These are phyloP conservation scores for Suhomyces choctaworum DNA, from an alignment of 1,139 yeast species.

Conservation along the genomic window DNA sequence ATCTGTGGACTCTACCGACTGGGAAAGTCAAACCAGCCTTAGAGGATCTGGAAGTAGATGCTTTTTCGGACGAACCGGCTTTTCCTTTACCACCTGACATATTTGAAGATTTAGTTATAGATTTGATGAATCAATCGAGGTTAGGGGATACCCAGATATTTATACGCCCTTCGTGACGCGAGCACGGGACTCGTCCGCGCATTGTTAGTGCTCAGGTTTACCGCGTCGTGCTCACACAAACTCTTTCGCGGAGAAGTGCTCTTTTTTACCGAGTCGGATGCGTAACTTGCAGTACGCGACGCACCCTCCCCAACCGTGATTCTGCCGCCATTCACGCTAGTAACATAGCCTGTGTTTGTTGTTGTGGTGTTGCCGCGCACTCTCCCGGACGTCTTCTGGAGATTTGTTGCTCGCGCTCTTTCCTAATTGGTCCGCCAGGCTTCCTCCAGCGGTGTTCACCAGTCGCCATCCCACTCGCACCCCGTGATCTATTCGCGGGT, in stretches of 20 bases:
- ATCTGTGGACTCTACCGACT: slow-evolving; percentile 58
- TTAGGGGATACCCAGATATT: slow-evolving; percentile 9
- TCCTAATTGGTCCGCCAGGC: slow-evolving; percentile 4
- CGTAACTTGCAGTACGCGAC: slow-evolving; percentile 9
- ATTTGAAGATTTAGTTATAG: slow-evolving; percentile 17
- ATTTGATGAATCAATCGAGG: slow-evolving; percentile 1
- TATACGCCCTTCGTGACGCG: slow-evolving; percentile 6
- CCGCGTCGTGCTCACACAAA: slow-evolving; percentile 7
- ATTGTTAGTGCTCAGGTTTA: slow-evolving; percentile 5
- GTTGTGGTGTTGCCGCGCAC: slow-evolving; percentile 5
- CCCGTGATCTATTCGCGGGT: slow-evolving; percentile 10
- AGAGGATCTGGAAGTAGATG: slow-evolving; percentile 54
- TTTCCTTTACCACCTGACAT: slow-evolving; percentile 59
- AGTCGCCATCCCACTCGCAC: not conserved
- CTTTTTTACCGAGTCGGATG: slow-evolving; percentile 7
- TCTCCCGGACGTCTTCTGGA: slow-evolving; percentile 5
- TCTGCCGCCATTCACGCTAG: not conserved
- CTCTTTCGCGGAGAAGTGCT: slow-evolving; percentile 10
- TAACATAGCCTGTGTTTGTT: slow-evolving; percentile 3
- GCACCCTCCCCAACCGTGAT: slow-evolving; percentile 1
- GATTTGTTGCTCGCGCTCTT: slow-evolving; percentile 6
- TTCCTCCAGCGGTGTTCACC: not conserved
- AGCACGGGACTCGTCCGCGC: slow-evolving; percentile 1
- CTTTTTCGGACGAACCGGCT: slow-evolving; percentile 54
- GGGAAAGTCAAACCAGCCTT: slow-evolving; percentile 58